Evolutionary conservation across 805 yeast genomes (phyloP).

Genomic region (Candida boidinii): DNA sequence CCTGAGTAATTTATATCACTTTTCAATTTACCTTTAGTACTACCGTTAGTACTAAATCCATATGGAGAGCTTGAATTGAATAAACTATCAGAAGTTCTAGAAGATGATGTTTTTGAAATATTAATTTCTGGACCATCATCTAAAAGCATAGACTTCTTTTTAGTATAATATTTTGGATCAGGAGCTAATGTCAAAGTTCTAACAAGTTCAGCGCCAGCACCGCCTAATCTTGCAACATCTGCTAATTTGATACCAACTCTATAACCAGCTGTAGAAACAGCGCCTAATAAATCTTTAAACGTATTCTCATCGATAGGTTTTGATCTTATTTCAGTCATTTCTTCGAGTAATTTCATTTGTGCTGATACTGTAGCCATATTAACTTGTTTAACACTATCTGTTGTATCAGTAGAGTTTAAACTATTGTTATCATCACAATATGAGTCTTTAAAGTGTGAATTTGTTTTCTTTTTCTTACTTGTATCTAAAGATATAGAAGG

Average conservation of each 20-base stretch:
- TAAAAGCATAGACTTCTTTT: slow-evolving; percentile 23
- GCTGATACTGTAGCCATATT: slow-evolving; percentile 15
- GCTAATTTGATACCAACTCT: slow-evolving; percentile 26
- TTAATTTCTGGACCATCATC: slow-evolving; percentile 2
- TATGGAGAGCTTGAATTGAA: slow-evolving; percentile 10
- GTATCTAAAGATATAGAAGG: not conserved
- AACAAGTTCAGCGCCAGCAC: slow-evolving; percentile 30
- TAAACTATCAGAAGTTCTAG: slow-evolving; percentile 4
- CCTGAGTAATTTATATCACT: slow-evolving; percentile 5
- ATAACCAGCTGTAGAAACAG: slow-evolving; percentile 24
- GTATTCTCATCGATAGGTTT: slow-evolving; percentile 17
- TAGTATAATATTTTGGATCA: slow-evolving; percentile 15
- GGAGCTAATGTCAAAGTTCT: slow-evolving; percentile 34
- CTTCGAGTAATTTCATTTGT: slow-evolving; percentile 18
- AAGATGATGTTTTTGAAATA: not conserved
- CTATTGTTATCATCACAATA: slow-evolving; percentile 9
- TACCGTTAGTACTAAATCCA: slow-evolving; percentile 5
- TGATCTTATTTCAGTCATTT: slow-evolving; percentile 12
- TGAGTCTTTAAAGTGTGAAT: not conserved
- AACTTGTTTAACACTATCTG: slow-evolving; percentile 11
- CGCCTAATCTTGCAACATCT: slow-evolving; percentile 27
- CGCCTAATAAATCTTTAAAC: slow-evolving; percentile 20
- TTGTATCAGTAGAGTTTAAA: slow-evolving; percentile 9
- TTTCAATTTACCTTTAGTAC: slow-evolving; percentile 7
- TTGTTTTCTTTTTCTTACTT: not conserved